Percentiles rank a stretch among this genome's conserved stretches.
Evolutionary conservation across 768 basidiomycete genomes (phyloP).

Genomic region (Tylopilus sp.): DNA sequence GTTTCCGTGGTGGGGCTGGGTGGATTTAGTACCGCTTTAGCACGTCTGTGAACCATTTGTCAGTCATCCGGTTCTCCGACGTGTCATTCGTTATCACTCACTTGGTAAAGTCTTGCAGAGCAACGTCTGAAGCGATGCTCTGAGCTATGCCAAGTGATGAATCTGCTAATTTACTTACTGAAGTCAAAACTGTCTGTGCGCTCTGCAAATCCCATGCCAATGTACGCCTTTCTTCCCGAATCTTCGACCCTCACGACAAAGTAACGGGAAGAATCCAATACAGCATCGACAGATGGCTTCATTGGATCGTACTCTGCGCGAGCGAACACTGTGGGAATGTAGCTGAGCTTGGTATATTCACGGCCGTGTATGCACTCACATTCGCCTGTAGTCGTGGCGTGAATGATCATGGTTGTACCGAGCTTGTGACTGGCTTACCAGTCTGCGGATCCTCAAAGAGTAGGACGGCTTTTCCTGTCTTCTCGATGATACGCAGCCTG

Average conservation of each 20-base stretch:
- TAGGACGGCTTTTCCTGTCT: constrained; percentile 60
- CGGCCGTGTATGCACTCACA: constrained; percentile 41
- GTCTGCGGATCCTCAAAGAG: constrained; percentile 78
- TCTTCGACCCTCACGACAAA: constrained; percentile 93
- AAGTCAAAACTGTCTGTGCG: constrained; percentile 89
- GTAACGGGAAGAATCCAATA: constrained; percentile 91
- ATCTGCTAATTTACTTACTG: constrained; percentile 49
- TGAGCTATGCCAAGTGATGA: constrained; percentile 6
- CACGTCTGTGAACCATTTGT: constrained; percentile 42
- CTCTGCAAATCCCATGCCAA: constrained; percentile 91
- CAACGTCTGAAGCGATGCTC: constrained; percentile 54
- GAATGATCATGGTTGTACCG: constrained; percentile 2
- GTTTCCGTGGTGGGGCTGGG: constrained; percentile 38
- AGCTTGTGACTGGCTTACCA: constrained; percentile 45
- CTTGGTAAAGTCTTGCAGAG: constrained; percentile 86
- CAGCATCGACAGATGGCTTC: constrained; percentile 88
- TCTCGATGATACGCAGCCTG: constrained; percentile 80
- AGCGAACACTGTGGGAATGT: constrained; percentile 68
- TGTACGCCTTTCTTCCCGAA: constrained; percentile 81
- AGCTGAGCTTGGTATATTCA: constrained; percentile 7
- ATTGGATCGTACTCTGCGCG: constrained; percentile 75
- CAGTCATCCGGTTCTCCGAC: background rate
- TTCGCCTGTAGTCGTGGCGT: constrained; percentile 47
- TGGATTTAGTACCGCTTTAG: constrained; percentile 59
- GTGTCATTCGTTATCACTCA: constrained; percentile 28